These are phyloP conservation scores for Reutealis trisperma DNA, from an alignment of 345 rosid genomes.

Conservation along the genomic window DNA sequence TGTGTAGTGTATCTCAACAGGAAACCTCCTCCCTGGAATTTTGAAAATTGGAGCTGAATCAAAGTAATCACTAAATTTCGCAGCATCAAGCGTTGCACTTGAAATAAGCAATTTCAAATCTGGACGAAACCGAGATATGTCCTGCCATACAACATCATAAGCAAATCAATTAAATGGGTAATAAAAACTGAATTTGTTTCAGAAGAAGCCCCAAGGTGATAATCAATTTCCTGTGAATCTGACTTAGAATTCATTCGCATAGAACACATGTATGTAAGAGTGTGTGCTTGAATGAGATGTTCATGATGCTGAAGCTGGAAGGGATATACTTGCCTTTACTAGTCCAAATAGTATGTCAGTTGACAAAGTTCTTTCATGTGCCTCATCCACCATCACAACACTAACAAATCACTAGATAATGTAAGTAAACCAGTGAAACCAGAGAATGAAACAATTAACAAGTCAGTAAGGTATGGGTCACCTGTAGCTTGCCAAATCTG, in stretches of 20 bases:
- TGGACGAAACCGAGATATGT: constrained; percentile 79
- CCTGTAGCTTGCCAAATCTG: constrained; percentile 92
- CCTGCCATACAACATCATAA: constrained; percentile 46
- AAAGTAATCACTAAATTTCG: constrained; percentile 93
- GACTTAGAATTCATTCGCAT: neutral
- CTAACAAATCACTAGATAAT: constrained; percentile 43
- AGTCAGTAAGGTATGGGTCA: constrained; percentile 21
- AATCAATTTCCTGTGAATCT: neutral
- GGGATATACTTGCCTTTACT: constrained; percentile 64
- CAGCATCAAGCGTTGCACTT: constrained; percentile 98
- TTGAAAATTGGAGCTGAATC: constrained; percentile 93
- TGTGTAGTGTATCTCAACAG: constrained; percentile 89
- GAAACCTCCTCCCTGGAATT: constrained; percentile 95
- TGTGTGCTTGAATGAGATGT: neutral
- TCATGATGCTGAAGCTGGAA: neutral
- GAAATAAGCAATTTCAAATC: constrained; percentile 89
- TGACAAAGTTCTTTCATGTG: constrained; percentile 97
- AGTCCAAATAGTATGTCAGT: constrained; percentile 95
- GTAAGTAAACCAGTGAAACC: constrained; percentile 15
- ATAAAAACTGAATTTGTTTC: neutral
- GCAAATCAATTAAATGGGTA: neutral
- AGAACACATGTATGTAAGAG: neutral
- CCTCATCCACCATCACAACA: constrained; percentile 96
- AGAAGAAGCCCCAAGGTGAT: neutral
- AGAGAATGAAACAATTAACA: neutral